These are phyloP conservation scores for Ambrosia trifida DNA, from an alignment of 129 eudicot genomes.

Conservation along the genomic window DNA sequence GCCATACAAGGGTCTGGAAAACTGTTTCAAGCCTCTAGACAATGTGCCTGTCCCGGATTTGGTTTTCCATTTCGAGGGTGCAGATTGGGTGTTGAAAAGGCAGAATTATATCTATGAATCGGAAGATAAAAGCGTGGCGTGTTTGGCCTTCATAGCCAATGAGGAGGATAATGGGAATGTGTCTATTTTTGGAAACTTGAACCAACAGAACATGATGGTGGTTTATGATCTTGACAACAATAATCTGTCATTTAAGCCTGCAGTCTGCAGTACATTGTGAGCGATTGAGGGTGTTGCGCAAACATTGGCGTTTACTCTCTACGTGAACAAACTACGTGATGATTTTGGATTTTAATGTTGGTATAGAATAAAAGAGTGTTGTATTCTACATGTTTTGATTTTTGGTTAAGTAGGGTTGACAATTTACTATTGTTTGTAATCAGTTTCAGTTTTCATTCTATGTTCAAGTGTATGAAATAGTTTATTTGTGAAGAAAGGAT, in stretches of 20 bases:
- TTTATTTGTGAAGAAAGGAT: too few species aligned
- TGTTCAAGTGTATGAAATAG: too few species aligned
- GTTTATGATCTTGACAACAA: constrained; percentile 45
- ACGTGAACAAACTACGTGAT: background rate
- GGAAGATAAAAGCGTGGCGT: constrained; percentile 4
- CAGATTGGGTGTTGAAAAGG: constrained; percentile 38
- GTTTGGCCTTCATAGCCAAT: constrained; percentile 47
- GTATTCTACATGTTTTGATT: background rate
- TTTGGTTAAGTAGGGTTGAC: background rate
- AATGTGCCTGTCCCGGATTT: constrained; percentile 20
- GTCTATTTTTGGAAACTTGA: constrained; percentile 53
- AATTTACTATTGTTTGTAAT: too few species aligned
- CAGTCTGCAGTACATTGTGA: constrained; percentile 37
- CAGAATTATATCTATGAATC: constrained; percentile 44
- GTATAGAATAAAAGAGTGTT: background rate
- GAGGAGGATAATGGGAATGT: background rate
- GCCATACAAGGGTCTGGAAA: constrained; percentile 7
- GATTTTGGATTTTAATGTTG: background rate
- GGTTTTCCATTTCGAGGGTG: constrained; percentile 43
- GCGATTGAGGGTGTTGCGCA: background rate
- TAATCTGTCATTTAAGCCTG: constrained; percentile 41
- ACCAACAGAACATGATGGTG: constrained; percentile 52
- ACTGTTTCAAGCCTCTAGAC: constrained; percentile 29
- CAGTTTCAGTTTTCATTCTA: too few species aligned
- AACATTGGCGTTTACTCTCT: background rate